phyloP scores from a whole-genome alignment of 805 yeast species.

The Yarrowia deformans region DNA sequence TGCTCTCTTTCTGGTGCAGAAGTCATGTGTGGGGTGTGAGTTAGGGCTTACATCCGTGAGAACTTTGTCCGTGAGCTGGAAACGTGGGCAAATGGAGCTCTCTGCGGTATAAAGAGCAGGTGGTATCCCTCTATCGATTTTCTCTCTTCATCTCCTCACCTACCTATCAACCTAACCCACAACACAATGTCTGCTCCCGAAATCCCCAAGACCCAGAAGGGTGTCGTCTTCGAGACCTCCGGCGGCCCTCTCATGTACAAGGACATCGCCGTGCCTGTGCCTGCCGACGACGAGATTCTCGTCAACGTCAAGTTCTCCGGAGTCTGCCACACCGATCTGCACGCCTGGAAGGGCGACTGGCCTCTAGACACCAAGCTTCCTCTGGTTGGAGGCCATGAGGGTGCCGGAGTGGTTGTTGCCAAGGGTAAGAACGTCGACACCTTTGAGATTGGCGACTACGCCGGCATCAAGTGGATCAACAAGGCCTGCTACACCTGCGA shows the following conservation, averaged over 20 bases:
- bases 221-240: constrained; percentile 68
- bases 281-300: constrained; percentile 78
- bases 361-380: constrained; percentile 78
- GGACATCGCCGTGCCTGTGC: constrained; percentile 81
- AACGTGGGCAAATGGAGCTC: constrained; percentile 4
- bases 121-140: neutral
- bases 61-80: constrained; percentile 2
- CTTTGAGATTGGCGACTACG: constrained; percentile 79
- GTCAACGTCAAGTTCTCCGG: constrained; percentile 87
- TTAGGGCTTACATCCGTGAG: constrained; percentile 15
- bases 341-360: constrained; percentile 96
- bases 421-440: constrained; percentile 71
- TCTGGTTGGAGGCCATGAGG: constrained; percentile 88
- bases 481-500: constrained; percentile 81
- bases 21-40: constrained; percentile 15
- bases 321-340: constrained; percentile 93
- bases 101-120: neutral
- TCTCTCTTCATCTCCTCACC: too few species aligned
- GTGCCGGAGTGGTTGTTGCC: constrained; percentile 86
- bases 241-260: constrained; percentile 70
- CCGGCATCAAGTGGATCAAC: constrained; percentile 86
- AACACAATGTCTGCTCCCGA: constrained; percentile 49
- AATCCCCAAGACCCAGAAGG: constrained; percentile 75
- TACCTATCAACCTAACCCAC: neutral
- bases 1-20: constrained; percentile 6